phyloP scores from a whole-genome alignment of 1,284 basidiomycete species.

The Porphyrellus sp. region DNA sequence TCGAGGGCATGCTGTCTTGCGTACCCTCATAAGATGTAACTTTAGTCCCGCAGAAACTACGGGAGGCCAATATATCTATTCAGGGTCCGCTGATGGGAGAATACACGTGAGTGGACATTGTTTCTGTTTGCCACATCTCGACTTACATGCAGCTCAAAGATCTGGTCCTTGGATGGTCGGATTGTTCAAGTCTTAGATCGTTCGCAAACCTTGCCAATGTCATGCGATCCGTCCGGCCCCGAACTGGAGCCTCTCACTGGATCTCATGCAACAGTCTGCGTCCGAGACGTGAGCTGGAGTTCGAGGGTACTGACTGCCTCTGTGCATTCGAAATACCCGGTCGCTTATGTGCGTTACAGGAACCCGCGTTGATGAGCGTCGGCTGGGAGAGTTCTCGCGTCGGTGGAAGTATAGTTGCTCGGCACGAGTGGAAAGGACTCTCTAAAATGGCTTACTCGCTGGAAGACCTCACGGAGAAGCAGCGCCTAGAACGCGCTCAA shows the following conservation, averaged over 20 bases:
- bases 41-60: constrained; percentile 93
- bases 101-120: constrained; percentile 62
- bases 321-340: background rate
- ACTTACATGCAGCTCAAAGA: constrained; percentile 44
- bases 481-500: constrained; percentile 36
- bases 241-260: constrained; percentile 38
- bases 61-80: constrained; percentile 91
- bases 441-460: constrained; percentile 65
- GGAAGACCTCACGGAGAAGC: constrained; percentile 74
- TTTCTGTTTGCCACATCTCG: background rate
- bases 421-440: constrained; percentile 93
- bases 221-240: constrained; percentile 60
- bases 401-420: constrained; percentile 81
- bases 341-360: constrained; percentile 40
- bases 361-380: constrained; percentile 89
- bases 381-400: constrained; percentile 77
- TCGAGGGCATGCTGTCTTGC: constrained; percentile 87
- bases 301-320: constrained; percentile 47
- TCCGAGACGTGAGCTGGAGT: constrained; percentile 94
- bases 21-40: constrained; percentile 93
- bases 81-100: constrained; percentile 80
- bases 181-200: constrained; percentile 85
- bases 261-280: constrained; percentile 47
- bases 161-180: constrained; percentile 92
- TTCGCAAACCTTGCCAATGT: constrained; percentile 68